Percentiles rank a stretch among this genome's conserved stretches.
These are phyloP conservation scores for Hypericum perforatum DNA, from an alignment of 345 rosid genomes.

Conservation along the genomic window DNA sequence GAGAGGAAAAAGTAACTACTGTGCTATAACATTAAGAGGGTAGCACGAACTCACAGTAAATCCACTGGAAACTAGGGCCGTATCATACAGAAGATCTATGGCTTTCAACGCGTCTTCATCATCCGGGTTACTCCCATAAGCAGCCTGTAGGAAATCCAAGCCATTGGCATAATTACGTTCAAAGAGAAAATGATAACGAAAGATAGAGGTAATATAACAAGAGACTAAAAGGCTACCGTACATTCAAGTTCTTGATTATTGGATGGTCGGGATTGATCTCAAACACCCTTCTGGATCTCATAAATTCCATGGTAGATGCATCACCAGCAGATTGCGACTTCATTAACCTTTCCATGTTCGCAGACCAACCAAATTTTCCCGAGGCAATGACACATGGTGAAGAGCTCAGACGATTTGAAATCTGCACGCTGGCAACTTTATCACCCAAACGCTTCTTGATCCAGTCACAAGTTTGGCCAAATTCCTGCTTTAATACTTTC, in stretches of 20 bases:
- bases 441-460: constrained; percentile 81
- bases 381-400: constrained; percentile 96
- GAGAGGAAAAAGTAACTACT: no score
- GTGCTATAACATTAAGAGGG: no score
- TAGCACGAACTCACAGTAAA: constrained; percentile 55
- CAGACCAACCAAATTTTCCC: constrained; percentile 97
- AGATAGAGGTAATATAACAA: background rate
- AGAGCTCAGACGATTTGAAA: constrained; percentile 79
- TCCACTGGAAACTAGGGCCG: constrained; percentile 92
- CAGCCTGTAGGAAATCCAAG: constrained; percentile 41
- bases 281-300: constrained; percentile 92
- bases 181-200: background rate
- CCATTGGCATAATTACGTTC: background rate
- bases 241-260: constrained; percentile 61
- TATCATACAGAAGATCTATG: constrained; percentile 76
- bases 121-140: constrained; percentile 53
- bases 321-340: constrained; percentile 85
- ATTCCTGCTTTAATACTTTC: constrained; percentile 65
- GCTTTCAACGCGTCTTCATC: constrained; percentile 78
- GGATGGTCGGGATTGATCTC: constrained; percentile 93
- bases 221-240: constrained; percentile 11
- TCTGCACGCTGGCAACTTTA: constrained; percentile 83
- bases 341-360: constrained; percentile 98
- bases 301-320: constrained; percentile 70
- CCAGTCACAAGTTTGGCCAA: constrained; percentile 92